Percentiles rank a stretch among this genome's conserved stretches.
Evolutionary conservation across 106 monocot species (phyloP).

Genomic region (Ottelia alismoides): DNA sequence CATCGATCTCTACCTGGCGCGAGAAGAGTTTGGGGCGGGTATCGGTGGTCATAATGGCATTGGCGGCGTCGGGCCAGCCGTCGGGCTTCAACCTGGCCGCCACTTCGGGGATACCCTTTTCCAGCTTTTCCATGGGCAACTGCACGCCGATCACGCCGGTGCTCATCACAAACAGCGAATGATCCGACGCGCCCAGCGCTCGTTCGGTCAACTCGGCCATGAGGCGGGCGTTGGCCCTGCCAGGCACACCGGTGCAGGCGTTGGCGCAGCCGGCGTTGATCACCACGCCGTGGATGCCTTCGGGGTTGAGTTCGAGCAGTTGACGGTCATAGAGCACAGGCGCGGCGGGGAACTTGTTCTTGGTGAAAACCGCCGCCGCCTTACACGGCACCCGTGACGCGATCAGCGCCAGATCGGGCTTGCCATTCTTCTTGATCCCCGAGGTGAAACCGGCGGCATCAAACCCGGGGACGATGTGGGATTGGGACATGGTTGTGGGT

Average conservation of each 20-base stretch:
- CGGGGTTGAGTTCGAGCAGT: too few species aligned
- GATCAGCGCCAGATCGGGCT: background rate
- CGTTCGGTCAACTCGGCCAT: background rate
- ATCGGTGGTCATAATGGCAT: background rate
- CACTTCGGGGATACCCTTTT: background rate
- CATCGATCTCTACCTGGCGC: background rate
- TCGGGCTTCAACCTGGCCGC: background rate
- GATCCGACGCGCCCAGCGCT: background rate
- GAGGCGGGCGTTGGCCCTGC: background rate
- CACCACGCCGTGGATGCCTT: background rate
- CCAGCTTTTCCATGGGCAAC: background rate
- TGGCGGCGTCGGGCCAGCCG: background rate
- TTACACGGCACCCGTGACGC: background rate
- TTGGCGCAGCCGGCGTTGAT: background rate
- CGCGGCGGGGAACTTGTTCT: background rate
- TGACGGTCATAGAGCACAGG: background rate
- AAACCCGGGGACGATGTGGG: background rate
- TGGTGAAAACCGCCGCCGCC: background rate
- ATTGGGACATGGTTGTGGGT: too few species aligned
- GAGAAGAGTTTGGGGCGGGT: background rate
- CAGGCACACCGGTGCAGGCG: background rate
- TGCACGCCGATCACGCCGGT: background rate
- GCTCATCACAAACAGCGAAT: background rate
- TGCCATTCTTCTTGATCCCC: background rate
- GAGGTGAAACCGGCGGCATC: background rate